Evolutionary conservation across 2,329 filamentous ascomycete genomes (phyloP), one percentile per base, ranked within the genome.

Genomic region (Catunica adiposa): DNA sequence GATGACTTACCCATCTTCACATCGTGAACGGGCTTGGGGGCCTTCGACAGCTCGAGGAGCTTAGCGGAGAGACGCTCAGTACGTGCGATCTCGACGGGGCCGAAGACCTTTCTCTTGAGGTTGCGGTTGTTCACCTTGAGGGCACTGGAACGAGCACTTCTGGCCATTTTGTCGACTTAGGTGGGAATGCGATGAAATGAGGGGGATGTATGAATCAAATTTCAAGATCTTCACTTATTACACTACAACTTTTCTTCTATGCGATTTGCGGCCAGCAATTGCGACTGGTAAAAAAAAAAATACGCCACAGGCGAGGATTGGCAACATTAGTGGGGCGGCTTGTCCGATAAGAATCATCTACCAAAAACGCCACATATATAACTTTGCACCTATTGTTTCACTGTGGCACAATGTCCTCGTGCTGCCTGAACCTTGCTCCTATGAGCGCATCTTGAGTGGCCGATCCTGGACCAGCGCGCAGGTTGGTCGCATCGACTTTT

Each of bases 51-150:
- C 66, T 89, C 88, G 64, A 89, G 75, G 59, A 96, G 75, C 70
- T 92, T 95, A 59, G 86, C 84, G 40, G 87, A 88, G 37, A 96
- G 79, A 61, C 90, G 83, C 69, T 89, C 83, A 54, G 82, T 83
- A 62, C 90, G 80, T 48, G 85, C 89, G 63, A 77, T 73, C 67
- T 90, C 87, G 56, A 82, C 81, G 15, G 90, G 90, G 1, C 84
- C 86, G 69, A 94, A 96, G 61, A 96, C 84, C 61, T 80, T 81
- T 61, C 79, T 74, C 68, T 89, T 89, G 61, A 95, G 77, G 63
- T 79, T 83, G 62, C 79, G 76, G 71, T 89, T 88, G 73, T 96
- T 96, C 64, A 77, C 76, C 73, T 96, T 96, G 64, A 76, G 80
- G 61, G 78, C 74, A 66, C 84, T 94, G 61, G 89, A 79, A 67